Evolutionary conservation across 139 green algal species (phyloP).

Genomic region (Chlamydomonas sp.): DNA sequence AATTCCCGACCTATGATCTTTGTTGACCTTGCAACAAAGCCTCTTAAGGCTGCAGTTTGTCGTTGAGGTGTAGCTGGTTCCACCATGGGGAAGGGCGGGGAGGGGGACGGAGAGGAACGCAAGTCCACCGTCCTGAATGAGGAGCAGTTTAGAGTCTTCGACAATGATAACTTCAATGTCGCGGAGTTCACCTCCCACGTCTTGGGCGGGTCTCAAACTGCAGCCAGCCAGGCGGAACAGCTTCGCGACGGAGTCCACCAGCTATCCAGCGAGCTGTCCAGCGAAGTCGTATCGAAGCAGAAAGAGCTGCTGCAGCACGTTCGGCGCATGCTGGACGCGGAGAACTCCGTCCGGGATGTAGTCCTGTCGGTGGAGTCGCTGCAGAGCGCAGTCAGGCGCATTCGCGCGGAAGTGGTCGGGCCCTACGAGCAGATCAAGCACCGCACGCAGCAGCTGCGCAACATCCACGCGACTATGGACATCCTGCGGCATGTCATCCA

Average conservation of each 20-base stretch:
- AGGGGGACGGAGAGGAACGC: too few species aligned
- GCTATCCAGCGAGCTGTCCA: constrained; percentile 66
- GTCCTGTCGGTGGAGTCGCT: constrained; percentile 72
- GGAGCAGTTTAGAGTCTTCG: constrained; percentile 47
- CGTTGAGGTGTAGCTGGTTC: too few species aligned
- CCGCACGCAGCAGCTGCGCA: constrained; percentile 62
- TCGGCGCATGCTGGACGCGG: constrained; percentile 63
- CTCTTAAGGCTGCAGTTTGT: too few species aligned
- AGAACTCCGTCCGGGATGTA: constrained; percentile 66
- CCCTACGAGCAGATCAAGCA: constrained; percentile 65
- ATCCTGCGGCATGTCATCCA: constrained; percentile 75
- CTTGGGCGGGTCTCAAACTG: constrained; percentile 70
- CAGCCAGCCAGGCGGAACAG: constrained; percentile 69
- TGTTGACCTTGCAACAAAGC: too few species aligned
- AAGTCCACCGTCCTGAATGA: neutral
- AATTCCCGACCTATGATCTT: too few species aligned
- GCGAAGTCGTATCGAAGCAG: constrained; percentile 63
- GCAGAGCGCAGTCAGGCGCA: constrained; percentile 69
- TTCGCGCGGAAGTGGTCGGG: constrained; percentile 71
- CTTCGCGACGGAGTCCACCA: constrained; percentile 68
- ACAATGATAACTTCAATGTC: constrained; percentile 69
- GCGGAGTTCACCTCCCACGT: constrained; percentile 74
- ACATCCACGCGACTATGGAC: constrained; percentile 70
- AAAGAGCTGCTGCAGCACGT: constrained; percentile 61
- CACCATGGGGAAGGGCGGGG: too few species aligned